Evolutionary conservation across 306 rosid species (phyloP).

Genomic region (Delonix regia): DNA sequence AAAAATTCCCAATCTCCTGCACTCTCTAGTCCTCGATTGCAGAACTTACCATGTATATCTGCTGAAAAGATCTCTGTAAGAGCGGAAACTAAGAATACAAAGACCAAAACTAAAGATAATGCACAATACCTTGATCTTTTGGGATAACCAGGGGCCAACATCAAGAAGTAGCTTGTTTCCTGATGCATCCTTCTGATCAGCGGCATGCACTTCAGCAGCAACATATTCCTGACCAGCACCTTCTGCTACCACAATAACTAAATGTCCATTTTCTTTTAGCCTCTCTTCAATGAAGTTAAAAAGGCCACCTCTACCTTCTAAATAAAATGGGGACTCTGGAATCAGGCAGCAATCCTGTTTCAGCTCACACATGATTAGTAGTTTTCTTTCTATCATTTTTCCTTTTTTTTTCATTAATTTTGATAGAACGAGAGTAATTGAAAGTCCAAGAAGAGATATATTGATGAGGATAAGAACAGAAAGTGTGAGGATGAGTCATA

Average conservation of each 20-base stretch:
- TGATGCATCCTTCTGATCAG: conserved; percentile 75
- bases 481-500: neutral
- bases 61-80: conserved; percentile 12
- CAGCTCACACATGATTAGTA: conserved; percentile 43
- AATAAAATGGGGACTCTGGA: conserved; percentile 95
- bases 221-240: conserved; percentile 92
- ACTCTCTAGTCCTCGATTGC: neutral
- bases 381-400: conserved; percentile 22
- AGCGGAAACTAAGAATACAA: conserved; percentile 2
- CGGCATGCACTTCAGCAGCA: conserved; percentile 56
- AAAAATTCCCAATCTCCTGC: conserved; percentile 21
- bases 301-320: conserved; percentile 90
- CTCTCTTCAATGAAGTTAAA: conserved; percentile 78
- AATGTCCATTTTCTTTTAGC: conserved; percentile 87
- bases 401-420: conserved; percentile 7
- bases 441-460: conserved; percentile 10
- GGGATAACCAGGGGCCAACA: conserved; percentile 83
- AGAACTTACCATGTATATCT: conserved; percentile 6
- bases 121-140: conserved; percentile 71
- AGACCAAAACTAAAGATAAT: conserved; percentile 22
- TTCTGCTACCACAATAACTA: conserved; percentile 93
- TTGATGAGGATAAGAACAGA: neutral
- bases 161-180: conserved; percentile 88
- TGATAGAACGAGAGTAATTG: neutral
- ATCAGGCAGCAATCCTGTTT: conserved; percentile 98